Evolutionary conservation across 2,329 filamentous ascomycete genomes (phyloP), one percentile per base, ranked within the genome.

Genomic region (Zasmidium cellare): DNA sequence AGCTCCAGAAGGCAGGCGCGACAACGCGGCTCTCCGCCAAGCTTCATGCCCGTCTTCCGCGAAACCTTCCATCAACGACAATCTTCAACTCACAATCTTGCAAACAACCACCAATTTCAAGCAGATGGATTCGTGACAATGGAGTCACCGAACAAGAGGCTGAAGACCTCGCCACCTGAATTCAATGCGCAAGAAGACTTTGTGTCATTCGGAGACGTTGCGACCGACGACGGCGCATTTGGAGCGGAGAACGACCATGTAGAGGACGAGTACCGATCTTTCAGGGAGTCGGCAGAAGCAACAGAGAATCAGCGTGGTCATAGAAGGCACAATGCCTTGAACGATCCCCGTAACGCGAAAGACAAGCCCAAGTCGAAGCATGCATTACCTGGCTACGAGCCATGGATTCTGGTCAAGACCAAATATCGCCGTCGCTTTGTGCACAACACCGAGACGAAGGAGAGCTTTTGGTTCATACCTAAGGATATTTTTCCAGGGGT

Each of bases 381-480:
- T 56, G 71, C 82, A 5, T 94, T 99, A 47, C 92, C 92, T 0
- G 88, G 88, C 2, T 90, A 86, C 67, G 87, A 89, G 66, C 90
- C 92, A 16, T 99, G 94, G 94, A 76, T 96, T 0, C 79, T 99
- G 2, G 91, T 99, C n/a, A 90, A 89, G 71, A 99, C 94, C 0
- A 97, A 91, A 71, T 86, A 93, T 61, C 90, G 91, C 20, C 83
- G 94, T 57, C 84, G 92, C 53, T 99, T 99, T 70, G 92, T 92
- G 2, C 90, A 96, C 77, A 96, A 99, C 66, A 84, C 87, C 0
- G 83, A 84, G 54, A 96, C 93, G 64, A 90, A 93, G 38, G 83
- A 92, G 65, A 97, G 92, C 74, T 92, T 92, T 74, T 99, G 96
- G 94, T 91, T 91, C 69, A 94, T 97, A 67, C 94, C 94, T 0